These are phyloP conservation scores for Rubia tinctorum DNA, from an alignment of 305 asterid species.

Conservation along the genomic window DNA sequence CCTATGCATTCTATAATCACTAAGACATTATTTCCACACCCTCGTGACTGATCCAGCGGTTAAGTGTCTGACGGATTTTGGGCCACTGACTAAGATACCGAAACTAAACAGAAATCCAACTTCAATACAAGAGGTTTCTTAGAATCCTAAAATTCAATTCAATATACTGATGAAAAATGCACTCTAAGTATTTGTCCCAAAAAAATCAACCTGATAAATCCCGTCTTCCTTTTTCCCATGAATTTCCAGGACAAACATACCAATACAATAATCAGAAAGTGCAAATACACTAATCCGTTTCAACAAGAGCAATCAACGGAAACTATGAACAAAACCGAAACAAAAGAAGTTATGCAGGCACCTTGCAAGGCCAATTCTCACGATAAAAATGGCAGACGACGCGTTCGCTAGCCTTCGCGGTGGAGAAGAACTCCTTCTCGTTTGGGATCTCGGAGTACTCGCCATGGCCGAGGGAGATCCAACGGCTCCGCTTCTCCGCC, in stretches of 20 bases:
- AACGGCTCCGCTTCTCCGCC: conserved; percentile 89
- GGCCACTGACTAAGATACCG: not conserved
- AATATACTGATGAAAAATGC: not conserved
- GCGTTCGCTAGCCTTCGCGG: conserved; percentile 90
- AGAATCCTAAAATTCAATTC: not conserved
- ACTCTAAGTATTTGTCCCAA: not conserved
- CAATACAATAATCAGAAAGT: not conserved
- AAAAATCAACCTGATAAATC: not conserved
- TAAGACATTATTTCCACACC: too few species aligned
- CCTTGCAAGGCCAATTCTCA: conserved; percentile 99
- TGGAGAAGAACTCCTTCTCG: conserved; percentile 90
- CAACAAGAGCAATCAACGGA: not conserved
- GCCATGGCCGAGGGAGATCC: conserved; percentile 93
- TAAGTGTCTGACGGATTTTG: not conserved
- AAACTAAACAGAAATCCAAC: too few species aligned
- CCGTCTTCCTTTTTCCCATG: not conserved
- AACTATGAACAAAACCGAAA: not conserved
- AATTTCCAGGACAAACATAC: not conserved
- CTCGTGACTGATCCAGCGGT: too few species aligned
- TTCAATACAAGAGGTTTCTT: not conserved
- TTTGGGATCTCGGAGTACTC: conserved; percentile 83
- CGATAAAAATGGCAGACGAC: conserved; percentile 98
- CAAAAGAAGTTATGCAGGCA: conserved; percentile 8
- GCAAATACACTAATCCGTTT: not conserved
- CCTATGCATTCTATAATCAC: not conserved